These are phyloP conservation scores for Penicillium odoratum DNA, from an alignment of 495 filamentous ascomycete species.

Conservation along the genomic window DNA sequence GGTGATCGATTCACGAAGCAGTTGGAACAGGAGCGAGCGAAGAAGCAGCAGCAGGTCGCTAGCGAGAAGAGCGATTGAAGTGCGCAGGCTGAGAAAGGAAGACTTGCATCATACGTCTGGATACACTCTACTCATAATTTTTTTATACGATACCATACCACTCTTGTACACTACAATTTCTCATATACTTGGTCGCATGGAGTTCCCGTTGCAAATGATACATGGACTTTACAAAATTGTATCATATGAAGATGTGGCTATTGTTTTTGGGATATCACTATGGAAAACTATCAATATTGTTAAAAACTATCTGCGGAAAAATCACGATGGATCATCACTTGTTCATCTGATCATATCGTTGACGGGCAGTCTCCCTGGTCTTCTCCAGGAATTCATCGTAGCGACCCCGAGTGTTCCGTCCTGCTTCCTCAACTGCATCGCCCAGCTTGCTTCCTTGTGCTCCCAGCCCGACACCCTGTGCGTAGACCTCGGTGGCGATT, in stretches of 20 bases:
- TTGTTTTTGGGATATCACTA: neutral
- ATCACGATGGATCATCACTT: neutral
- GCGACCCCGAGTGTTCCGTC: conserved; percentile 65
- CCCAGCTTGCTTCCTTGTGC: conserved; percentile 81
- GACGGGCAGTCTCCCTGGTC: conserved; percentile 76
- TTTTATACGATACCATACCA: conserved; percentile 12
- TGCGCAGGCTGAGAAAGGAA: neutral
- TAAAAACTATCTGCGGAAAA: neutral
- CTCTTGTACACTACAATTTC: conserved; percentile 21
- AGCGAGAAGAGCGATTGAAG: conserved; percentile 13
- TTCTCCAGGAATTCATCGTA: conserved; percentile 76
- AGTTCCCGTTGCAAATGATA: neutral
- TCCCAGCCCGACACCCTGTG: conserved; percentile 80
- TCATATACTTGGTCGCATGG: conserved; percentile 3
- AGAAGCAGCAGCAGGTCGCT: conserved; percentile 20
- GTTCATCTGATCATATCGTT: conserved; percentile 69
- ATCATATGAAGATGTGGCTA: neutral
- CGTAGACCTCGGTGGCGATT: conserved; percentile 76
- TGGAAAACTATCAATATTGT: neutral
- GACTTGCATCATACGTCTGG: neutral
- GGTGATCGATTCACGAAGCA: conserved; percentile 51
- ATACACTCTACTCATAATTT: conserved; percentile 25
- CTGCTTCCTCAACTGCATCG: conserved; percentile 79
- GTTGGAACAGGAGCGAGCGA: conserved; percentile 34
- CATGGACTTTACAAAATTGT: neutral